Percentiles rank a stretch among this genome's conserved stretches.
Evolutionary conservation across 1,284 basidiomycete genomes (phyloP).

Genomic region (Boletus sp.): DNA sequence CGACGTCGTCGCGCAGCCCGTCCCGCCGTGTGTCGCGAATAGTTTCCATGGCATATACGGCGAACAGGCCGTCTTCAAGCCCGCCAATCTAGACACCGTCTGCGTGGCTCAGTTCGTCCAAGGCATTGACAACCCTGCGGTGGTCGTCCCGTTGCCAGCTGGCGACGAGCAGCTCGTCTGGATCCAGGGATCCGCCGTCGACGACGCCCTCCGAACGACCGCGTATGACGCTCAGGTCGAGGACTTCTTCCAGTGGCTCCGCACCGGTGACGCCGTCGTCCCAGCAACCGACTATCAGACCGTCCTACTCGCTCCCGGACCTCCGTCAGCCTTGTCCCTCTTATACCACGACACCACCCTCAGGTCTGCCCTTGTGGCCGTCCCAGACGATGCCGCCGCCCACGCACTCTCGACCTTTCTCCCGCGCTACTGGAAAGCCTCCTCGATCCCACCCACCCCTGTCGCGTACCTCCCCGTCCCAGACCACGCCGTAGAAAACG

Average conservation of each 20-base stretch:
- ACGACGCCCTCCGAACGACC: conserved; percentile 36
- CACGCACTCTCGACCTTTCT: conserved; percentile 41
- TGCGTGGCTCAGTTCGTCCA: conserved; percentile 31
- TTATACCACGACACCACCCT: conserved; percentile 11
- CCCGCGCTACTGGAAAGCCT: conserved; percentile 60
- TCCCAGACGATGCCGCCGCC: conserved; percentile 22
- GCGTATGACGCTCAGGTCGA: conserved; percentile 32
- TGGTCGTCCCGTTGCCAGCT: conserved; percentile 27
- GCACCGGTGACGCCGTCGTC: conserved; percentile 18
- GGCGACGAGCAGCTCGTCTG: conserved; percentile 49
- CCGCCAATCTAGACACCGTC: conserved; percentile 29
- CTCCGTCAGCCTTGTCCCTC: conserved; percentile 9
- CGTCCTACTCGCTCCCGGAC: conserved; percentile 13
- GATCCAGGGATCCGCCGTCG: conserved; percentile 54
- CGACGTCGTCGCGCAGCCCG: conserved; percentile 16
- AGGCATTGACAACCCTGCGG: neutral
- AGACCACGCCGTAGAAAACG: conserved; percentile 42
- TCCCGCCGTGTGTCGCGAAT: conserved; percentile 44
- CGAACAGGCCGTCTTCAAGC: conserved; percentile 45
- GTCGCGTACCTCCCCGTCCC: conserved; percentile 51
- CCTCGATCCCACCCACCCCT: conserved; percentile 47
- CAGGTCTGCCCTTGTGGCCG: conserved; percentile 22
- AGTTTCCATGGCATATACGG: conserved; percentile 54
- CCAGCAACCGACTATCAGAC: conserved; percentile 19
- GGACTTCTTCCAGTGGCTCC: conserved; percentile 31